Evolutionary conservation across 352 stramenopile genomes (phyloP), one percentile per base, ranked within the genome.

Genomic region (Pythium insidiosum): DNA sequence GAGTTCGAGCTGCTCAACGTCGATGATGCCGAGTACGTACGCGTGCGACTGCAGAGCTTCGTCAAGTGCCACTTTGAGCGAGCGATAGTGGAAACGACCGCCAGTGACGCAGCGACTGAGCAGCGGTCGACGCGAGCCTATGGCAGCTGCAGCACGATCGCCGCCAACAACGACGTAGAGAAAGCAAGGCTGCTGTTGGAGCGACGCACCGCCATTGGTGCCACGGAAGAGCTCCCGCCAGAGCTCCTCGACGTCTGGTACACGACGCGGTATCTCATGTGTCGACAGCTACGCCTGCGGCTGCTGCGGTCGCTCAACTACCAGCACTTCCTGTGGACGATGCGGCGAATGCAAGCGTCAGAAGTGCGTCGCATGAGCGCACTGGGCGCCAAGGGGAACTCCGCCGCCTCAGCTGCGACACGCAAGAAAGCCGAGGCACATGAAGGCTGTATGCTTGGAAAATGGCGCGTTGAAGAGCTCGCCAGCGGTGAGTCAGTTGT

Each of bases 281-380:
- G 66, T 47, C 61, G 73, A 50, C 33, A 47, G 2, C 63, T 67
- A 35, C 53, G 68, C 16, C 49, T 64, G 28, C 58, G 54, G 6
- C 29, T 80, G 9, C 33, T 84, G 30, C 69, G 73, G 15, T 37
- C 63, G 24, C 50, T 84, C 22, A 81, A 76, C 41, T 77, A 74
- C 45, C 41, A 64, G 20, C 66, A 82, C 38, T 75, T 65, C 50
- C 26, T 80, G 16, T 43, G 49, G 6, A 44, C 62, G 23, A 40
- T 15, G 5, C 50, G 31, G 20, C 13, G 26, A 24, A 24, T 10
- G 9, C 37, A 37, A 26, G 44, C n/a, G 3, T 12, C 19, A 24
- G 25, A 47, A 36, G 26, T 47, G 13, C 7, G 6, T 6, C 30
- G 21, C 19, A 15, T 43, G 34, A 50, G 24, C 28, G 41, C 18